These are phyloP conservation scores for Cladophialophora yegresii DNA, from an alignment of 2,329 filamentous ascomycete genomes.

Conservation along the genomic window DNA sequence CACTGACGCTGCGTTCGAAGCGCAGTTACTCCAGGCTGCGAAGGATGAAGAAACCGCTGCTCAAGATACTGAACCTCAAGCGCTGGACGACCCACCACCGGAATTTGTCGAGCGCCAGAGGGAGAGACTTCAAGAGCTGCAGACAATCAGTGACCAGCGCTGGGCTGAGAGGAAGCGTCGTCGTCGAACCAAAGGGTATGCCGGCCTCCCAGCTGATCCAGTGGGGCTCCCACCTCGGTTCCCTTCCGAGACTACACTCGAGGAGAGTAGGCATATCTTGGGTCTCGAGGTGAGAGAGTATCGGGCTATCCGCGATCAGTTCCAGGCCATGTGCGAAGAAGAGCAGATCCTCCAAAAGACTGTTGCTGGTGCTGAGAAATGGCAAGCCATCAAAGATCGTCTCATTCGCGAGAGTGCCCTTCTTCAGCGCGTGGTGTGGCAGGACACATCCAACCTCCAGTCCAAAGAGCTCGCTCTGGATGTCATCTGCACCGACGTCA, in stretches of 20 bases:
- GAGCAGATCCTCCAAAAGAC: constrained; percentile 74
- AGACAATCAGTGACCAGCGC: constrained; percentile 62
- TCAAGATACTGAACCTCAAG: constrained; percentile 6
- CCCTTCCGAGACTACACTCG: constrained; percentile 78
- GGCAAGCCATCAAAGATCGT: constrained; percentile 69
- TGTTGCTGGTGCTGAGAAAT: constrained; percentile 68
- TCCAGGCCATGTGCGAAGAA: constrained; percentile 69
- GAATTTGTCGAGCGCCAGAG: constrained; percentile 57
- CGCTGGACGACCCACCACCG: constrained; percentile 42
- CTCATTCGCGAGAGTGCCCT: constrained; percentile 66
- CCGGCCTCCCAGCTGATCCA: constrained; percentile 66
- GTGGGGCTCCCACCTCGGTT: constrained; percentile 68
- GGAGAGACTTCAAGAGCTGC: constrained; percentile 57
- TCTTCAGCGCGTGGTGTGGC: constrained; percentile 63
- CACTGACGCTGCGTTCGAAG: constrained; percentile 37
- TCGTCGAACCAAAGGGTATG: constrained; percentile 68
- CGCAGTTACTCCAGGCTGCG: constrained; percentile 38
- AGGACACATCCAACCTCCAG: constrained; percentile 60
- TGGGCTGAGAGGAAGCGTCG: constrained; percentile 67
- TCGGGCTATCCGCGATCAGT: constrained; percentile 64
- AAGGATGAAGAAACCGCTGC: constrained; percentile 17
- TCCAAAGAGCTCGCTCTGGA: constrained; percentile 71
- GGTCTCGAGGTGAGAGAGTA: constrained; percentile 66
- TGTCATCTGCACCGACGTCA: constrained; percentile 77
- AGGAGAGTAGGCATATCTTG: constrained; percentile 72